Evolutionary conservation across 2,329 filamentous ascomycete genomes (phyloP), one percentile per base, ranked within the genome.

Genomic region (Botrytis fabae): DNA sequence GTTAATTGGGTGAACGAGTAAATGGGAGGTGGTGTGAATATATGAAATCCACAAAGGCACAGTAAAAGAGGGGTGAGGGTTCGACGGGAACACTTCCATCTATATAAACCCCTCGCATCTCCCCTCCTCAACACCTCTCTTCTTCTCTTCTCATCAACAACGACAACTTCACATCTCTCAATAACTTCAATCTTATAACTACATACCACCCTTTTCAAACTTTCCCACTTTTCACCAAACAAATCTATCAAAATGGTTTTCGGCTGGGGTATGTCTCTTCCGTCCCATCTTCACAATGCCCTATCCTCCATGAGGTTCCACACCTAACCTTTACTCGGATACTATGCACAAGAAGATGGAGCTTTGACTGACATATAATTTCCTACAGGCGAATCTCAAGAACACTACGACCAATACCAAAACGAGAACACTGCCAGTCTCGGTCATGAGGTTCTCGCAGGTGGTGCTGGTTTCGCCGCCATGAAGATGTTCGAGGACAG

Each of bases 401-500:
- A 83, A 32, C 79, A 82, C n/a, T 85, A 84, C 77, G 81, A 86
- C 74, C 77, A 85, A 76, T 78, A 84, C 74, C 83, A 86, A 79
- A 78, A 82, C 59, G 18, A 73, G 44, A 73, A 92, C 83, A 76
- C 70, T 74, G 93, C 83, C 83, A 93, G 87, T 80, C 84, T 93
- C 80, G 87, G 88, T 77, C 93, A 95, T 83, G 92, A 96, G 84
- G 80, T 93, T 65, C 81, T 95, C 72, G 92, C 90, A 76, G 92
- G 92, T 75, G 93, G 90, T 73, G 93, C 92, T 73, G 89, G 91
- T 75, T 95, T 95, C 81, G 91, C 89, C 76, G 93, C 90, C 78
- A 92, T 95, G 88, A 94, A 94, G 86, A 85, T 90, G 35, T 95
- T 90, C 79, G 92, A 95, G 83, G 90, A 94, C 82, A 85, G 88